Base-by-base conservation (phyloP, 805 yeast species). In the Pichia ethanolica region DNA sequence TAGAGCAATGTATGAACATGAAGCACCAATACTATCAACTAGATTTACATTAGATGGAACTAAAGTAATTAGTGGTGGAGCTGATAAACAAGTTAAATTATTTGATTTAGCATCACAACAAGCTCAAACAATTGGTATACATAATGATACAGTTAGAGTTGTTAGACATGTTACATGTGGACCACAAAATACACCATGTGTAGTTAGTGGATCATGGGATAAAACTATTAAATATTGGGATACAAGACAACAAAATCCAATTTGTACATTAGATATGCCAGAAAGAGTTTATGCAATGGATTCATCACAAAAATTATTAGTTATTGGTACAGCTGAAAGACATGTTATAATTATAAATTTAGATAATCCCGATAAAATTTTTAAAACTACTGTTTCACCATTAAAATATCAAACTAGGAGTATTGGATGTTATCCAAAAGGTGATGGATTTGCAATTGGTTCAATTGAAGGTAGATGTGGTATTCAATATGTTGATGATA, bases 201-300 rank as follows among this genome's bases (percentile, higher is more conserved):
- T 91, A 30, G 97, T 89, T 4, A 80, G 90, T 41, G 97, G 96
- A 7, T 88, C 97, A 7, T 93, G 97, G 97, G 99, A 93, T 68
- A 89, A 89, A 69, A 89, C 97, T 1, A 69, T 93, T 54, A 82
- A 80, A 64, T 93, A 93, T 68, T 91, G 99, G 99, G 98, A 93
- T 68, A 74, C 86, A 70, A 82, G 97, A 62, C 82, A 82, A 56
- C 86, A 83, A 42, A 83, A 79, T 58, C 93, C 98, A 14, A 77
- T 91, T 25, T 78, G 89, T 20, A 86, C 95, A 4, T 70, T 93
- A 39, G 78, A 78, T 59, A 71, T 93, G 64, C 96, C 98, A 0
- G 98, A 93, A 57, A 73, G 96, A 47, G 96, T 88, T 0, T 91
- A 89, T 69, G 72, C 89, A 11, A 85, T 91, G 95, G 97, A 90